A percentile compares a stretch with the other conserved stretches of the same genome.
phyloP scores from a whole-genome alignment of 1,284 basidiomycete species.

The Sporisorium scitamineum region DNA sequence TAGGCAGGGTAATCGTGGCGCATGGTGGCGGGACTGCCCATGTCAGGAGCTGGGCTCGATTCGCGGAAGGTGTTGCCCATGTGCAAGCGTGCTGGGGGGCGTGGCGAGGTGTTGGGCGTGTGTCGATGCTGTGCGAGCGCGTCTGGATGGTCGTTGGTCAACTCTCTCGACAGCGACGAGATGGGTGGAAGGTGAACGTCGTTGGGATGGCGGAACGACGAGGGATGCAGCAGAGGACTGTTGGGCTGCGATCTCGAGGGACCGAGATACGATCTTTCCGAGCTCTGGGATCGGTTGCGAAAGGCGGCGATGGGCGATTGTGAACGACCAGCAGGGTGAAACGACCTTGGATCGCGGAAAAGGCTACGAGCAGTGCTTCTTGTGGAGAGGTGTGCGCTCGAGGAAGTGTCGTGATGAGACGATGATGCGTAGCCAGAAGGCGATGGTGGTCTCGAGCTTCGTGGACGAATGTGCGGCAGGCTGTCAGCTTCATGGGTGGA shows the following conservation, averaged over 20 bases:
- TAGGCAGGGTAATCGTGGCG: conserved; percentile 35
- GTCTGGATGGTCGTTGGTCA: conserved; percentile 35
- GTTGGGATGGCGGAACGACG: conserved; percentile 35
- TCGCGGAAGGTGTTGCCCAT: conserved; percentile 52
- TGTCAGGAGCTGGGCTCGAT: conserved; percentile 41
- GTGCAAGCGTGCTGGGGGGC: conserved; percentile 25
- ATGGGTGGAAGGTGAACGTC: conserved; percentile 50
- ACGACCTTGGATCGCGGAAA: conserved; percentile 44
- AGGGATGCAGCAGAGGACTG: conserved; percentile 40
- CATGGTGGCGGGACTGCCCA: conserved; percentile 41
- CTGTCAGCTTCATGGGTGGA: conserved; percentile 31
- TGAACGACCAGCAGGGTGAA: conserved; percentile 43
- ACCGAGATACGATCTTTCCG: conserved; percentile 37
- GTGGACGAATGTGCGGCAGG: conserved; percentile 27
- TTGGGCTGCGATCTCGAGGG: conserved; percentile 49
- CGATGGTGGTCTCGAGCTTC: conserved; percentile 33
- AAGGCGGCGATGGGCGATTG: conserved; percentile 48
- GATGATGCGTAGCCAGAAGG: conserved; percentile 32
- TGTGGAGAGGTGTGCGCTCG: conserved; percentile 11
- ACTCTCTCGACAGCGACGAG: conserved; percentile 40
- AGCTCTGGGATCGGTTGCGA: conserved; percentile 45
- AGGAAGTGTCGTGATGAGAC: conserved; percentile 24
- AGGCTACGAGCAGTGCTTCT: conserved; percentile 51
- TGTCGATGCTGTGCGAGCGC: conserved; percentile 32
- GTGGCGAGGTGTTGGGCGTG: conserved; percentile 44